Evolutionary conservation across 176 grass and related monocot genomes (phyloP).

Genomic region (Microstegium vimineum): DNA sequence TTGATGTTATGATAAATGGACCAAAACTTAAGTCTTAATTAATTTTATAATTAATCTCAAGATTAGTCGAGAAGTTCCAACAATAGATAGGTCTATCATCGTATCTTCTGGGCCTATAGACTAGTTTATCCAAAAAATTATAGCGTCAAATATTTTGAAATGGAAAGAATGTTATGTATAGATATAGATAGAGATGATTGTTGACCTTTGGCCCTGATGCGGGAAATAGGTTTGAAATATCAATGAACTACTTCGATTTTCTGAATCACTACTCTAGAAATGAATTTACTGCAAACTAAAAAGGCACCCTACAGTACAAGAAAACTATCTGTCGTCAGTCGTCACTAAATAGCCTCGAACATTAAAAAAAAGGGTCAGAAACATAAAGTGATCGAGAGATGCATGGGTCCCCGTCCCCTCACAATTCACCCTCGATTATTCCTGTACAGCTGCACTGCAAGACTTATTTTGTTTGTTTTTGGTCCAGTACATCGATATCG

Average conservation of each 20-base stretch:
- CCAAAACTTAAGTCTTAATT: no score
- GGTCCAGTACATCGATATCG: background rate
- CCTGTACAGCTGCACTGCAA: background rate
- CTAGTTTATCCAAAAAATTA: background rate
- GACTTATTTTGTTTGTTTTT: background rate
- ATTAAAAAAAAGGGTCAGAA: background rate
- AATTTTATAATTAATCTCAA: no score
- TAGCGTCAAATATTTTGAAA: background rate
- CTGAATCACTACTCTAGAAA: background rate
- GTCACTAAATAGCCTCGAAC: background rate
- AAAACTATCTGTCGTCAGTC: slow-evolving; percentile 19
- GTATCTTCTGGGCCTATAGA: no score
- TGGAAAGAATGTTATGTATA: no score
- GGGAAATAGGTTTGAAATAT: background rate
- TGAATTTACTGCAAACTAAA: background rate
- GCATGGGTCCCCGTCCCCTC: background rate
- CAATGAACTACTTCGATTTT: background rate
- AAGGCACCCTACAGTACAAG: background rate
- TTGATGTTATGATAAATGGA: no score
- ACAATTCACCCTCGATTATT: background rate
- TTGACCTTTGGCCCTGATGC: background rate
- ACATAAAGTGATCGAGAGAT: slow-evolving; percentile 17
- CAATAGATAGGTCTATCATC: no score
- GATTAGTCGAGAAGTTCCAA: no score
- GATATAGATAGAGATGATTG: no score